phyloP scores from a whole-genome alignment of 208 protist species.

The Leishmania tarentolae region DNA sequence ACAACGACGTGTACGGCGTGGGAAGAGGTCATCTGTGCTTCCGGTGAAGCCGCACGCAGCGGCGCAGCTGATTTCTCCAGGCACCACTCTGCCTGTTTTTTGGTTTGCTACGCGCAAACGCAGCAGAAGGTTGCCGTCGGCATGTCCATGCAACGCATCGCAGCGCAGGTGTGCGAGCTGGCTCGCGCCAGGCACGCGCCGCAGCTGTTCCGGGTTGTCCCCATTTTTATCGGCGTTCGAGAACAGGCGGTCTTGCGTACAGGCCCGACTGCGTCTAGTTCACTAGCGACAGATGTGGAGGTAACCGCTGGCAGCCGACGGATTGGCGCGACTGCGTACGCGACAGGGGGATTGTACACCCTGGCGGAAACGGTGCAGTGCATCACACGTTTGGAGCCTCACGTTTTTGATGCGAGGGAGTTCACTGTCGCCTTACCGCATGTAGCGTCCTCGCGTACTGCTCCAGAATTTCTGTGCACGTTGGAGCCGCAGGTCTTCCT shows the following conservation, averaged over 20 bases:
- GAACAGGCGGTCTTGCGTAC: neutral
- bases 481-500: slow-evolving; percentile 44
- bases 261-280: neutral
- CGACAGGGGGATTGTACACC: slow-evolving; percentile 71
- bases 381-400: slow-evolving; percentile 11
- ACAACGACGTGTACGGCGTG: slow-evolving; percentile 8
- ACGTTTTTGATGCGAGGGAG: neutral
- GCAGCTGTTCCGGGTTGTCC: slow-evolving; percentile 50
- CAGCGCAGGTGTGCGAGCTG: slow-evolving; percentile 2
- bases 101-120: slow-evolving; percentile 63
- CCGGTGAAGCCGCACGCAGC: neutral
- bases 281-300: neutral
- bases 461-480: slow-evolving; percentile 1
- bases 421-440: neutral
- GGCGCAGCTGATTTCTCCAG: neutral
- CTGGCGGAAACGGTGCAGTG: slow-evolving; percentile 27
- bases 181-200: neutral
- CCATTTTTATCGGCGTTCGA: slow-evolving; percentile 49
- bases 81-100: slow-evolving; percentile 27
- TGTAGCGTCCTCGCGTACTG: neutral
- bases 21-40: slow-evolving; percentile 6
- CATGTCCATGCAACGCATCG: slow-evolving; percentile 19
- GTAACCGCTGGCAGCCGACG: neutral
- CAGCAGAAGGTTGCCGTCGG: slow-evolving; percentile 44
- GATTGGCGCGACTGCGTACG: slow-evolving; percentile 42